Percentiles rank a stretch among this genome's conserved stretches.
Conservation (phyloP, 495 filamentous ascomycete species). For the Aspergillus avenaceus region DNA sequence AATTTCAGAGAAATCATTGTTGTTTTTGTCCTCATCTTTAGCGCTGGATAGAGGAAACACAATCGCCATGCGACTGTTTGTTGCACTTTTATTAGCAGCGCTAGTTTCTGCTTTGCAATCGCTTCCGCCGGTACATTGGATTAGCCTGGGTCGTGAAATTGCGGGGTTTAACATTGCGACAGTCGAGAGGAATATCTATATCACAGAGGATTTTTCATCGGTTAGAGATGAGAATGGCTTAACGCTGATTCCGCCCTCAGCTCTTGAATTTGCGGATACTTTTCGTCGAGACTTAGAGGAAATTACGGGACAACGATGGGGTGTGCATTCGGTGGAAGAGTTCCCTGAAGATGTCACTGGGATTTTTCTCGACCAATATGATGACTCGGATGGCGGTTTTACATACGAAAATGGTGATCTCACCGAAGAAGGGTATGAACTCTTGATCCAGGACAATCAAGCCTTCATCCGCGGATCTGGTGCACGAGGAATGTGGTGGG, state of each 20-base stretch:
- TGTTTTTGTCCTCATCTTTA: not conserved
- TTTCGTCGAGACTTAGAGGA: constrained; percentile 43
- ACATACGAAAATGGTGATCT: constrained; percentile 42
- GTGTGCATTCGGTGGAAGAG: constrained; percentile 18
- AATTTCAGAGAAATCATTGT: not conserved
- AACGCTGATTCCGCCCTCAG: constrained; percentile 50
- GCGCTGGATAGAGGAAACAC: not conserved
- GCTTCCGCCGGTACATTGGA: constrained; percentile 1
- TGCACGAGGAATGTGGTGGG: constrained; percentile 53
- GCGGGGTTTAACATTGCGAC: not conserved
- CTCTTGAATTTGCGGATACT: constrained; percentile 41
- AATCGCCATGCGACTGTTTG: not conserved
- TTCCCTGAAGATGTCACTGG: constrained; percentile 24
- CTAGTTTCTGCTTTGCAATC: not conserved
- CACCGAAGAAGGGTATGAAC: constrained; percentile 47
- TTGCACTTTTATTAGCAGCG: not conserved
- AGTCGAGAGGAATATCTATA: constrained; percentile 17
- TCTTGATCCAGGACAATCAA: constrained; percentile 25
- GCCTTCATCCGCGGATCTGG: constrained; percentile 43
- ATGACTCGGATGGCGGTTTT: constrained; percentile 10
- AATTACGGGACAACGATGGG: constrained; percentile 28
- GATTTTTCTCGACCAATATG: constrained; percentile 27
- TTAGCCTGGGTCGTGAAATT: not conserved
- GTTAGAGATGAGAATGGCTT: constrained; percentile 33
- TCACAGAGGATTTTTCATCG: constrained; percentile 16